Percentiles rank a stretch among this genome's conserved stretches.
Conservation (phyloP, 1,139 yeast species). For the Yamadazyma trypodendri region DNA sequence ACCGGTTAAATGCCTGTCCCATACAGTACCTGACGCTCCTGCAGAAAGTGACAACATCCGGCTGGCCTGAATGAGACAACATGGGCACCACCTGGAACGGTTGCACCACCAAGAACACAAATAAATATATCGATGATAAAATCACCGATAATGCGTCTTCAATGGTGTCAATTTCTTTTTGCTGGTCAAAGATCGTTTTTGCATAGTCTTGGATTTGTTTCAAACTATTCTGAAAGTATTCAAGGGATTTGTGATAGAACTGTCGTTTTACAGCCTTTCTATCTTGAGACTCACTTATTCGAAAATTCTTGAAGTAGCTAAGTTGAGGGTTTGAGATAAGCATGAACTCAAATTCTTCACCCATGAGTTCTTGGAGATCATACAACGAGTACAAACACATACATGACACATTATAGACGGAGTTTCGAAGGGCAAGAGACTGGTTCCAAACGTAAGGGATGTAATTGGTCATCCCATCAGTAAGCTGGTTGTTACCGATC, state of each 20-base stretch:
- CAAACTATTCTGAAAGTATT: slow-evolving; percentile 7
- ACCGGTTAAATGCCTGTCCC: slow-evolving; percentile 5
- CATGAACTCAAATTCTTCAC: slow-evolving; percentile 3
- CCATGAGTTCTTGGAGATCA: slow-evolving; percentile 5
- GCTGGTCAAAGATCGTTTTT: background rate
- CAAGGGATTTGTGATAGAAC: slow-evolving; percentile 5
- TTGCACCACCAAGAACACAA: slow-evolving; percentile 26
- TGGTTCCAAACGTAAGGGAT: slow-evolving; percentile 22
- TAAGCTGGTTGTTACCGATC: slow-evolving; percentile 18
- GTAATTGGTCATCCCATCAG: slow-evolving; percentile 19
- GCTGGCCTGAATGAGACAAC: slow-evolving; percentile 16
- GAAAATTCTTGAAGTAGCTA: background rate
- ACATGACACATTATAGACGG: slow-evolving; percentile 18
- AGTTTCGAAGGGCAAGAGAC: slow-evolving; percentile 19
- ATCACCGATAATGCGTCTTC: slow-evolving; percentile 16
- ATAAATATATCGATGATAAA: slow-evolving; percentile 23
- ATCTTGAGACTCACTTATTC: background rate
- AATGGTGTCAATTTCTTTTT: background rate
- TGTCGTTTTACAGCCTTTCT: background rate
- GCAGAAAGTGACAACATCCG: slow-evolving; percentile 8
- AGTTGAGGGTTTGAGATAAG: background rate
- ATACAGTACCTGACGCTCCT: slow-evolving; percentile 4
- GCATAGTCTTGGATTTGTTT: slow-evolving; percentile 14
- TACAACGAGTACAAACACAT: slow-evolving; percentile 15
- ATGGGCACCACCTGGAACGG: slow-evolving; percentile 30